Percentiles rank a stretch among this genome's conserved stretches.
These are phyloP conservation scores for Macrophomina phaseolina DNA, from an alignment of 2,329 filamentous ascomycete species.

Conservation along the genomic window DNA sequence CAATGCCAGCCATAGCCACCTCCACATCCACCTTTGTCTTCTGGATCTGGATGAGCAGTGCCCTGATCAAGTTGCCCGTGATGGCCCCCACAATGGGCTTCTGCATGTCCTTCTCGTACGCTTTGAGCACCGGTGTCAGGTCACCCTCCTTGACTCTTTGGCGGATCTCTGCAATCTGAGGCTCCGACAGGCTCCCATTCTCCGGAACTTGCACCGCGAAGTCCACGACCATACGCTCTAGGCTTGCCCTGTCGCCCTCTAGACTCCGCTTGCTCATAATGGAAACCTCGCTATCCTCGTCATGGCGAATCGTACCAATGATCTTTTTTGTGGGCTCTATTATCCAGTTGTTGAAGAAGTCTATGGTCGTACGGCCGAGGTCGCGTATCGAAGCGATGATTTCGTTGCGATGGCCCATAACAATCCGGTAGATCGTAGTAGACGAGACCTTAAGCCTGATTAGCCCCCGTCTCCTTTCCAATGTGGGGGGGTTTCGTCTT, in stretches of 20 bases:
- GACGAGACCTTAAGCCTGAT: conserved; percentile 61
- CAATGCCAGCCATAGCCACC: conserved; percentile 93
- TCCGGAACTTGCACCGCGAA: conserved; percentile 85
- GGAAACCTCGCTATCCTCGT: conserved; percentile 89
- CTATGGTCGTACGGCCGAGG: conserved; percentile 76
- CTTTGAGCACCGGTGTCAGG: conserved; percentile 85
- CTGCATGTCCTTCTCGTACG: conserved; percentile 87
- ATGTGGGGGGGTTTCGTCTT: neutral
- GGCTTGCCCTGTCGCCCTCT: conserved; percentile 84
- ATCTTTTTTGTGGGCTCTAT: conserved; percentile 83
- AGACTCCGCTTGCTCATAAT: conserved; percentile 95
- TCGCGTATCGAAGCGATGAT: conserved; percentile 81
- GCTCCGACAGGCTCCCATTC: conserved; percentile 66
- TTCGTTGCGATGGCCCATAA: conserved; percentile 75
- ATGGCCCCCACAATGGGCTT: conserved; percentile 83
- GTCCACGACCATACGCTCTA: conserved; percentile 98
- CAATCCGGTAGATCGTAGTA: conserved; percentile 80
- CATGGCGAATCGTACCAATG: conserved; percentile 89
- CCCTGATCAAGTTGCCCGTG: conserved; percentile 84
- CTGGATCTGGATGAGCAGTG: conserved; percentile 93
- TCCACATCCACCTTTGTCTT: conserved; percentile 99
- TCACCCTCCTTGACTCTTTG: conserved; percentile 88
- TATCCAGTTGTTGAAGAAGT: conserved; percentile 98
- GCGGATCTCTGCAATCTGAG: conserved; percentile 75
- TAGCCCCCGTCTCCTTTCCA: conserved; percentile 29